A percentile compares a stretch with the other conserved stretches of the same genome.
Conservation (phyloP, 768 basidiomycete genomes). For the Amylocystis lapponica region DNA sequence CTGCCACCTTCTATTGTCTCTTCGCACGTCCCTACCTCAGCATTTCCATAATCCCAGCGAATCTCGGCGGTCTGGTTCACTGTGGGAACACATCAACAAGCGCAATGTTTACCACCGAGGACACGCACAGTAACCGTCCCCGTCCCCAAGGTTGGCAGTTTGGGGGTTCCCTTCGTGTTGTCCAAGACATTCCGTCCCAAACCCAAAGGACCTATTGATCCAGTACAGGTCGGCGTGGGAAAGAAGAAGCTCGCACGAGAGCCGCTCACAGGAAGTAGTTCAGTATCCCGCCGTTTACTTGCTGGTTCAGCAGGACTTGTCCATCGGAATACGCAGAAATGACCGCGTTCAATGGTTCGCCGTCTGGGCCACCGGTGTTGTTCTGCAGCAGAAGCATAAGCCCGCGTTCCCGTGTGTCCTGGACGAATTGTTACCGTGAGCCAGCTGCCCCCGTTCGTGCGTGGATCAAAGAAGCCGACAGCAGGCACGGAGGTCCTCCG, state of each 20-base stretch:
- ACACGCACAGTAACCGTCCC: constrained; percentile 58
- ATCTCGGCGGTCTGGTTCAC: constrained; percentile 82
- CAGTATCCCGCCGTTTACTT: constrained; percentile 63
- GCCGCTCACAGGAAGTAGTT: constrained; percentile 89
- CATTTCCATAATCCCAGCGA: constrained; percentile 79
- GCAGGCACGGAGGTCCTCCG: constrained; percentile 34
- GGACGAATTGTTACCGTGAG: too few relatives aligned
- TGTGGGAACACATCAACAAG: constrained; percentile 20
- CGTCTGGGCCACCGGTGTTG: constrained; percentile 67
- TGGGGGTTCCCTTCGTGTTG: constrained; percentile 70
- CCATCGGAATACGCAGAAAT: constrained; percentile 71
- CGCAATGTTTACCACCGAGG: not conserved
- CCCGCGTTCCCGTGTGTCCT: too few relatives aligned
- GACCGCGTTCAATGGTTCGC: constrained; percentile 84
- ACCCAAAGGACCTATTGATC: constrained; percentile 54
- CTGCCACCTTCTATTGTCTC: constrained; percentile 85
- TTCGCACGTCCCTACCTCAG: constrained; percentile 74
- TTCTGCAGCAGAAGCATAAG: constrained; percentile 26
- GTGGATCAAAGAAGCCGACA: constrained; percentile 57
- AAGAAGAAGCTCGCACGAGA: constrained; percentile 28
- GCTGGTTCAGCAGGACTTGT: constrained; percentile 54
- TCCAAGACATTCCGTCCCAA: constrained; percentile 77
- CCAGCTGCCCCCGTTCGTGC: constrained; percentile 54
- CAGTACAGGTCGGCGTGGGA: not conserved
- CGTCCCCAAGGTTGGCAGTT: constrained; percentile 77